These are phyloP conservation scores for Melaleuca quinquenervia DNA, from an alignment of 345 rosid genomes.

Conservation along the genomic window DNA sequence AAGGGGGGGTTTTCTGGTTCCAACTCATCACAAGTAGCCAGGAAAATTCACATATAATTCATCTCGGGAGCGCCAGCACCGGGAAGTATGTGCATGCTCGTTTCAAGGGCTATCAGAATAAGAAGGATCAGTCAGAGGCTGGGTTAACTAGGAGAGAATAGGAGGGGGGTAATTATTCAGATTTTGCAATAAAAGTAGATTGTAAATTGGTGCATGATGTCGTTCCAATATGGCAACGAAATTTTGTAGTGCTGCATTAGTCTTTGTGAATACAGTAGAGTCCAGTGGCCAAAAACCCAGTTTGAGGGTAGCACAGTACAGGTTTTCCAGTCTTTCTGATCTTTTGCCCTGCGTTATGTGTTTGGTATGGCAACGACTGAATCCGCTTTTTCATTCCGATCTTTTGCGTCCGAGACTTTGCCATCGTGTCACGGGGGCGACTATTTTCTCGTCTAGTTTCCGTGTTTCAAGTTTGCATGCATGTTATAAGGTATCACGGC, in stretches of 20 bases:
- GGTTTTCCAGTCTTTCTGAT: not conserved
- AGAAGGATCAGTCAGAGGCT: not conserved
- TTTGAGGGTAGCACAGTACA: not conserved
- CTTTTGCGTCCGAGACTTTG: not conserved
- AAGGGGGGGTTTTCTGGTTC: not conserved
- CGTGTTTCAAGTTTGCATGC: not conserved
- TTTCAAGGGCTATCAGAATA: not conserved
- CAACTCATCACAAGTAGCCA: not conserved
- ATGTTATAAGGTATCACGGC: not conserved
- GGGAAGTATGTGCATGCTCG: not conserved
- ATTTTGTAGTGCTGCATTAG: constrained; percentile 8
- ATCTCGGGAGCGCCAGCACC: not conserved
- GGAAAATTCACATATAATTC: not conserved
- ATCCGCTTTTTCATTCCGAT: not conserved
- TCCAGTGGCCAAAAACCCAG: not conserved
- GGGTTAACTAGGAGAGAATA: not conserved
- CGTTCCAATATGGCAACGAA: not conserved
- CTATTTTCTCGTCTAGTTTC: not conserved
- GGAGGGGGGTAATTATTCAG: not conserved
- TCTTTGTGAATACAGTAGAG: not conserved
- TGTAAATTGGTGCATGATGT: not conserved
- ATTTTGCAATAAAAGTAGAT: not conserved
- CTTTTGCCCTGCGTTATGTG: not conserved
- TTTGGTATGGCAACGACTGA: not conserved
- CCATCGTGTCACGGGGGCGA: not conserved